These are phyloP conservation scores for Panicum miliaceum DNA, from an alignment of 176 grass and related monocot species.

Conservation along the genomic window DNA sequence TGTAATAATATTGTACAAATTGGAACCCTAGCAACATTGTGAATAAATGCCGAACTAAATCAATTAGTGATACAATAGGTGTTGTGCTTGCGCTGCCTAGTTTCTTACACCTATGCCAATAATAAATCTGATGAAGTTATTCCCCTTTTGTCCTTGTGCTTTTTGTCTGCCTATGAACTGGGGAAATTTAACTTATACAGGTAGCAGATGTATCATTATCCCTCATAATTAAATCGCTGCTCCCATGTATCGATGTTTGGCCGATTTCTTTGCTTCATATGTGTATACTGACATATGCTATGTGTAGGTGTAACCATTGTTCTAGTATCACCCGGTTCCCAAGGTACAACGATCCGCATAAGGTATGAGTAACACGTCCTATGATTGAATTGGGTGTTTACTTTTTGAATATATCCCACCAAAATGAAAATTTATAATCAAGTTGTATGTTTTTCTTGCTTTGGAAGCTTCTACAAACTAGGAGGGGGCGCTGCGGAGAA, in stretches of 20 bases:
- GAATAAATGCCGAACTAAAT: background rate
- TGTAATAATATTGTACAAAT: conserved; percentile 22
- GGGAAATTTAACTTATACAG: background rate
- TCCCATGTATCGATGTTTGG: background rate
- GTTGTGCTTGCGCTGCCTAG: background rate
- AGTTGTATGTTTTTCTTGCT: conserved; percentile 38
- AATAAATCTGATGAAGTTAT: background rate
- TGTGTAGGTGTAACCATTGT: conserved; percentile 82
- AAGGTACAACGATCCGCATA: conserved; percentile 84
- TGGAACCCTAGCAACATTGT: background rate
- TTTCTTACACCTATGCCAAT: conserved; percentile 19
- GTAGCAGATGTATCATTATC: background rate
- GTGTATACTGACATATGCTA: conserved; percentile 32
- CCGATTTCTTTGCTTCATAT: conserved; percentile 25
- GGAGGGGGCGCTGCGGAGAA: conserved; percentile 94
- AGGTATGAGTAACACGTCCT: conserved; percentile 63
- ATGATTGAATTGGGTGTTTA: conserved; percentile 9
- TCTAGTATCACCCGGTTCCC: conserved; percentile 82
- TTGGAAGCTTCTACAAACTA: conserved; percentile 90
- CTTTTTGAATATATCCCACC: conserved; percentile 20
- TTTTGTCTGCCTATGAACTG: background rate
- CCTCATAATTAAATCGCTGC: background rate
- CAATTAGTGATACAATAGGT: conserved; percentile 3
- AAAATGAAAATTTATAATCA: conserved; percentile 28
- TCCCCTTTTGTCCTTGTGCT: background rate